phyloP scores from a whole-genome alignment of 176 grass and related monocot genomes.

The Oryza glaberrima region DNA sequence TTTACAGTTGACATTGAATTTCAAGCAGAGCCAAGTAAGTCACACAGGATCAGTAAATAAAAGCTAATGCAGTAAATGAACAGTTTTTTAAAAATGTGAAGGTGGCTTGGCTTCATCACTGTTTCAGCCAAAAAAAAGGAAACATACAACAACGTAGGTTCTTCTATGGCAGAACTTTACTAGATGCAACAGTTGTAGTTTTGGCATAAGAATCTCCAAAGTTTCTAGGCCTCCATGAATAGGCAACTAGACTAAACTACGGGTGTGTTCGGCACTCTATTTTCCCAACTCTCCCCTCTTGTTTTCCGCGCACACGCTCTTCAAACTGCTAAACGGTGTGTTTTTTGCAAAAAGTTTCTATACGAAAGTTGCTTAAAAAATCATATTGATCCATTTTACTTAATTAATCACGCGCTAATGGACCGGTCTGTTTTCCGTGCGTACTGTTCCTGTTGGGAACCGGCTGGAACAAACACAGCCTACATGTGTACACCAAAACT shows the following conservation, averaged over 20 bases:
- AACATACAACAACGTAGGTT: conserved; percentile 21
- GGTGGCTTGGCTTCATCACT: neutral
- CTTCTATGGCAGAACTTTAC: conserved; percentile 13
- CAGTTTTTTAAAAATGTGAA: neutral
- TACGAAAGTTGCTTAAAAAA: too few relatives aligned
- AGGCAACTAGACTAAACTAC: neutral
- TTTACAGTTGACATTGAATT: neutral
- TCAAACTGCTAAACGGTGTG: too few relatives aligned
- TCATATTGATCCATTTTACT: too few relatives aligned
- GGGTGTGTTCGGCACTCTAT: too few relatives aligned
- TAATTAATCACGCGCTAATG: too few relatives aligned
- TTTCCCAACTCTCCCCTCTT: too few relatives aligned
- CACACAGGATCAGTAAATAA: neutral
- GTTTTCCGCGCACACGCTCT: too few relatives aligned
- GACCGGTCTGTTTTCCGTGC: too few relatives aligned
- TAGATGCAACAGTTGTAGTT: conserved; percentile 22
- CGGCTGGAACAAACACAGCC: too few relatives aligned
- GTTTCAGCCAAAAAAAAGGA: conserved; percentile 6
- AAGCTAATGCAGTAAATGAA: neutral
- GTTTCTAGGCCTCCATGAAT: neutral
- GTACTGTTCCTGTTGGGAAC: too few relatives aligned
- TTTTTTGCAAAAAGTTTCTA: too few relatives aligned
- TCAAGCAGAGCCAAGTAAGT: conserved; percentile 19
- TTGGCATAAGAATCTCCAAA: neutral
- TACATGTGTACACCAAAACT: conserved; percentile 1